Evolutionary conservation across 1,139 yeast genomes (phyloP), one percentile per base, ranked within the genome.

Genomic region (Petasospora fabianii): DNA sequence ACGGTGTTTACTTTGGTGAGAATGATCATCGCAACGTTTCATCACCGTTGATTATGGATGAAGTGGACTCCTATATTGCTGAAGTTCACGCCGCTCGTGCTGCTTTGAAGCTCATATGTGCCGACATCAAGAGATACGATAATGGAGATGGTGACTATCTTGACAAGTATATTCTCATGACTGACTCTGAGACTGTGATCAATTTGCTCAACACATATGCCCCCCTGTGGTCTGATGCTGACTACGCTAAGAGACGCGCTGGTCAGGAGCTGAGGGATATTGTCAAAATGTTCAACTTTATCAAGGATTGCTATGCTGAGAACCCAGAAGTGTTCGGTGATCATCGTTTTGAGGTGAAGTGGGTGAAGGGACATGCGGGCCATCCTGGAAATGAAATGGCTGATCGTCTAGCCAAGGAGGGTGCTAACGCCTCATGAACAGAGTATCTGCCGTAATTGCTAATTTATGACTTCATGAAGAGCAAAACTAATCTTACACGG

Each of bases 291-390:
- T 62, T 51, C 39, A 42, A 49, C 1, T 48, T 49, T 18, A 57
- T 64, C 1, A 53, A 51, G 31, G 40, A 48, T 10, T 64, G 52
- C 38, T 65, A 64, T 42, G 37, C 42, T 11, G 32, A 48, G 1
- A 56, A 60, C 36, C 36, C 50, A 5, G 50, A 39, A 3, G 20
- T 46, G 1, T 60, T 60, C 35, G 47, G 51, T 24, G 41, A 45
- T 5, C 61, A 59, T 22, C 36, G 49, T 11, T 69, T 82, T 19
- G 53, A 58, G 3, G 59, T 83, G 32, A 59, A 58, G 10, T 79
- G 92, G 66, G 94, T 85, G 4, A 66, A 65, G 38, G 96, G 94
- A 1, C 97, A 90, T 58, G 59, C 66, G n/a, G 92, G 88, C 0
- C 58, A 65, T 33, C 58, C 54, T 13, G 96, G 96, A 1, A 88